Base-by-base conservation (phyloP, 73 alveolate genomes). In the Paramecium biaurelia region DNA sequence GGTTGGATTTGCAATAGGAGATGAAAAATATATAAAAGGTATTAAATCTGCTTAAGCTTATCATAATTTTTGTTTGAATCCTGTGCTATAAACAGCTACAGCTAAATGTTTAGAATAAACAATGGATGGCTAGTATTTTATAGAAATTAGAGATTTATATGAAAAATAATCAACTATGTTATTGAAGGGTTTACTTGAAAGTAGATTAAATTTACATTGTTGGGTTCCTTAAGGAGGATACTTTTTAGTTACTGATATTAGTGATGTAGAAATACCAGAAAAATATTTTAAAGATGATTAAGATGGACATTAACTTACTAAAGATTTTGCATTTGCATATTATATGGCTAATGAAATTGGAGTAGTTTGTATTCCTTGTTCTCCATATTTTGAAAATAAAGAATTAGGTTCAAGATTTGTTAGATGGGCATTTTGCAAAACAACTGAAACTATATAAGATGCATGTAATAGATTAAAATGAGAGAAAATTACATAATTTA, bases 1-100 rank as follows among this genome's bases (percentile, higher is more conserved):
- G 79, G 92, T 95, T 12, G 99, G 99, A 35, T 97, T 97, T 98
- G 96, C 97, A 11, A 49, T 96, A 18, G 99, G 98, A 11, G 97
- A 96, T 56, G 95, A 96, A 23, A 92, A 94, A n/a, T 23, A 93
- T 14, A 85, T 97, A 21, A 88, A 70, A 87, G 82, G 43, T 12
- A 96, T 93, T 10, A 88, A 89, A n/a, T 35, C 94, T 9, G 84
- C 94, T 45, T 86, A 95, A 18, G 84, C 84, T 7, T 76, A 93
- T 86, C 76, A 38, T 15, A 67, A 53, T 70, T 94, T 89, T 92
- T 86, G 97, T 86, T 86, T 57, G 41, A 94, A 92, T 43, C 76
- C 37, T 6, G 67, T 49, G 0, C 85, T 34, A 67, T 95, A 93
- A 59, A 63, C 63, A n/a, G 95, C 95, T 28, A 70, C 92, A 20